Percentiles rank a stretch among this genome's conserved stretches.
These are phyloP conservation scores for Fusarium sterilihyphosum DNA, from an alignment of 2,329 filamentous ascomycete species.

Conservation along the genomic window DNA sequence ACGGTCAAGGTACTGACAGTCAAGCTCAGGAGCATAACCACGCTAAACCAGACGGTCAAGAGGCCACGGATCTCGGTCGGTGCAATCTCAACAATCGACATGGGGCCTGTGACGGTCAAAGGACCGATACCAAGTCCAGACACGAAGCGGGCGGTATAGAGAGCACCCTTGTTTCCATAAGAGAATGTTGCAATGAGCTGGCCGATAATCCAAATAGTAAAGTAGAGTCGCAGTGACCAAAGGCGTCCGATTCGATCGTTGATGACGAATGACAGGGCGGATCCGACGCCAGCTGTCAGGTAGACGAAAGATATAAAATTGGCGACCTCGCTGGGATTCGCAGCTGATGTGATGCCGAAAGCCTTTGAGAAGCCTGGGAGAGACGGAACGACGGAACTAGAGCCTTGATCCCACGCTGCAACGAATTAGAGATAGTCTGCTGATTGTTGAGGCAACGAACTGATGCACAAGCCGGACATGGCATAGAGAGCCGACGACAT, in stretches of 20 bases:
- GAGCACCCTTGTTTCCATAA: slow-evolving; percentile 38
- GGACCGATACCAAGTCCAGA: slow-evolving; percentile 52
- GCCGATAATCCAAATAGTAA: slow-evolving; percentile 47
- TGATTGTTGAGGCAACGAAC: not conserved
- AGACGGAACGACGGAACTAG: slow-evolving; percentile 28
- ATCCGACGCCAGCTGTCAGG: slow-evolving; percentile 31
- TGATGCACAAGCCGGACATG: slow-evolving; percentile 28
- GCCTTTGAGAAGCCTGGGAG: slow-evolving; percentile 24
- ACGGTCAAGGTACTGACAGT: slow-evolving; percentile 47
- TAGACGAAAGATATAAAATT: slow-evolving; percentile 33
- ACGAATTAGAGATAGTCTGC: not conserved
- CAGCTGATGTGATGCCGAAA: slow-evolving; percentile 21
- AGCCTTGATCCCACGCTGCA: slow-evolving; percentile 31
- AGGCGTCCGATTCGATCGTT: slow-evolving; percentile 50
- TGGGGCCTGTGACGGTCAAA: slow-evolving; percentile 50
- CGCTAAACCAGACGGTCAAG: slow-evolving; percentile 50
- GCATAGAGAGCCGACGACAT: slow-evolving; percentile 19
- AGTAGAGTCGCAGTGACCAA: slow-evolving; percentile 53
- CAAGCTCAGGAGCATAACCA: slow-evolving; percentile 49
- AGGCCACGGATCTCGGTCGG: slow-evolving; percentile 53
- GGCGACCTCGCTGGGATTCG: slow-evolving; percentile 20
- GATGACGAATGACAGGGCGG: slow-evolving; percentile 17
- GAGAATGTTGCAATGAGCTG: slow-evolving; percentile 48
- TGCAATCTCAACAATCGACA: slow-evolving; percentile 53
- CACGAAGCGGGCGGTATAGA: slow-evolving; percentile 52